Base-by-base conservation (phyloP, 257 asterid species). In the Nemophila menziesii region DNA sequence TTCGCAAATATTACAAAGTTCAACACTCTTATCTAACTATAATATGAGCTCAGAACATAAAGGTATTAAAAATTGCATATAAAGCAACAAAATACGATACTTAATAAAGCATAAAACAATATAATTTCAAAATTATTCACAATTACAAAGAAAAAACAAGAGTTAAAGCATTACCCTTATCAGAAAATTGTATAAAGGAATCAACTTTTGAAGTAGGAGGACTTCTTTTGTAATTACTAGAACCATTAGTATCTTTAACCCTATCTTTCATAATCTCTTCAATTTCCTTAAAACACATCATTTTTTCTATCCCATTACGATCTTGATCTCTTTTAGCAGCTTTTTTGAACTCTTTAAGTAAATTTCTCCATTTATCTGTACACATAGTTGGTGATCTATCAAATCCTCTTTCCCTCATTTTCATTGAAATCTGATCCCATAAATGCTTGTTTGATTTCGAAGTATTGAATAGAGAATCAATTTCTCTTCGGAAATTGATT, bases 331-430 rank as follows among this genome's bases (percentile, higher is more conserved):
- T 5, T 26, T 29, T 29, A 29, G 36, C 81, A 16, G 72, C 75
- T 57, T 81, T 85, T 71, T 85, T 85, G 54, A 68, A 81, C 52
- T 81, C 96, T 68, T 85, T 85, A 46, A 86, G 44, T 69, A 86
- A 57, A 68, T 86, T 86, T 70, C 93, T 73, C 96, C 96, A 86
- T 54, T 86, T 86, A 14, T 41, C 46, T 17, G 46, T 86, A 11
- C 96, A 86, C 96, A 86, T 86, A 11, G 94, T 75, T 1, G 97
- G 92, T 2, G 97, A 86, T 37, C 97, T 61, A 44, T 86, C 97
- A 38, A 82, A 86, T 34, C 97, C 97, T 43, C 78, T 86, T 20
- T 70, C 92, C 65, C 85, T 86, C 97, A 86, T 86, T 56, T 82
- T 86, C 69, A 66, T 12, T 8, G 97, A 82, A 22, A 86, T 86